These are phyloP conservation scores for Debaryomycetaceae sp. DNA, from an alignment of 1,139 yeast species.

Conservation along the genomic window DNA sequence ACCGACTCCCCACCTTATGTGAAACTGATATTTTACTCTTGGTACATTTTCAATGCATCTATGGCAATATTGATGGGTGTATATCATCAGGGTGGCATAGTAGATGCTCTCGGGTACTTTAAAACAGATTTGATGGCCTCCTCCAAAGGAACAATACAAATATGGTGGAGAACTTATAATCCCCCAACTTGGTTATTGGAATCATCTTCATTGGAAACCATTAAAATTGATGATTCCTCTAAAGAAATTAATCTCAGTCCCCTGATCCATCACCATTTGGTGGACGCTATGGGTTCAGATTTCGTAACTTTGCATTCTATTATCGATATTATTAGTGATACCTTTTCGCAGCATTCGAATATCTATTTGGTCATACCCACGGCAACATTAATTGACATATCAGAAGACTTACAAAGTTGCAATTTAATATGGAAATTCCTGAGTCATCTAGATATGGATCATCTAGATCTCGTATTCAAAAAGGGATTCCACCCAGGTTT, in stretches of 20 bases:
- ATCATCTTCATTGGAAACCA: slow-evolving; percentile 16
- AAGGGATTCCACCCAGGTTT: slow-evolving; percentile 58
- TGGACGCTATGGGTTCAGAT: slow-evolving; percentile 62
- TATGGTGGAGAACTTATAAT: slow-evolving; percentile 94
- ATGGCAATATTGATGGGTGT: slow-evolving; percentile 71
- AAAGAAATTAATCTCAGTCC: not conserved
- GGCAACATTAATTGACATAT: slow-evolving; percentile 36
- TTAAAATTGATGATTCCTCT: slow-evolving; percentile 12
- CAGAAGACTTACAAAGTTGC: slow-evolving; percentile 8
- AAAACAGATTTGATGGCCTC: slow-evolving; percentile 8
- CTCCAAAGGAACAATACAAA: slow-evolving; percentile 25
- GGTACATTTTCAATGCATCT: slow-evolving; percentile 64
- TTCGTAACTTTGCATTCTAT: slow-evolving; percentile 18
- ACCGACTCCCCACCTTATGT: slow-evolving; percentile 7
- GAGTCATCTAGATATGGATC: slow-evolving; percentile 65
- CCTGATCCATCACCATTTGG: slow-evolving; percentile 14
- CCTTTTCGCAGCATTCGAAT: not conserved
- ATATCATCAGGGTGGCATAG: slow-evolving; percentile 86
- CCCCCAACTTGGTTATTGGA: slow-evolving; percentile 90
- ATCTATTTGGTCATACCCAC: slow-evolving; percentile 46
- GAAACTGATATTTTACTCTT: slow-evolving; percentile 30
- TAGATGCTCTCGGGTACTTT: slow-evolving; percentile 55
- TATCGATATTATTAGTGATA: slow-evolving; percentile 6
- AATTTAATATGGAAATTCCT: slow-evolving; percentile 40
- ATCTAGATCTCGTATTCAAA: slow-evolving; percentile 49